phyloP scores from a whole-genome alignment of 768 basidiomycete genomes.

The Tylopilus felleus region DNA sequence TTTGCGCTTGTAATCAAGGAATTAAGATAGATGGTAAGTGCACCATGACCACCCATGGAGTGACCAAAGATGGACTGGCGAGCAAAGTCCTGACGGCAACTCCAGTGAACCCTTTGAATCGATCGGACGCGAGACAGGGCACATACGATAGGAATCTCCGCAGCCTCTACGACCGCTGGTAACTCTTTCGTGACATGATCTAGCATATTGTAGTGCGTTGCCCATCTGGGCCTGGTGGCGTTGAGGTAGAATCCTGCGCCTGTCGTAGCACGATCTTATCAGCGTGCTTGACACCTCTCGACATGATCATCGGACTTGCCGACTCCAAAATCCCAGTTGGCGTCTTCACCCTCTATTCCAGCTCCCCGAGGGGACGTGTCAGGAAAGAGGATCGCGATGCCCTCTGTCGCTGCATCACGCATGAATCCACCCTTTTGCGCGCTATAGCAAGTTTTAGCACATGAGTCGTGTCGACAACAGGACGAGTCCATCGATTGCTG shows the following conservation, averaged over 20 bases:
- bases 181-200: conserved; percentile 82
- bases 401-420: conserved; percentile 77
- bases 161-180: conserved; percentile 70
- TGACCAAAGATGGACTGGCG: conserved; percentile 92
- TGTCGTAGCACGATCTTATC: conserved; percentile 13
- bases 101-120: neutral
- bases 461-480: neutral
- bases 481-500: neutral
- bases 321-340: conserved; percentile 88
- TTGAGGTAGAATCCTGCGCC: conserved; percentile 95
- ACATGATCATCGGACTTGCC: conserved; percentile 38
- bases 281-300: neutral
- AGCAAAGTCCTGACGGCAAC: conserved; percentile 60
- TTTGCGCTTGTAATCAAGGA: conserved; percentile 50
- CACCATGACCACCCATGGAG: conserved; percentile 97
- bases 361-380: conserved; percentile 96
- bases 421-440: conserved; percentile 94
- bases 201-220: conserved; percentile 85
- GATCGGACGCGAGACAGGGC: neutral
- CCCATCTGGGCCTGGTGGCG: conserved; percentile 73
- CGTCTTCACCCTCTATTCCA: conserved; percentile 74
- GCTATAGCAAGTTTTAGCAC: conserved; percentile 35
- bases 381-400: conserved; percentile 86
- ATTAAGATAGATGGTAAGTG: conserved; percentile 84
- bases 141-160: conserved; percentile 75